Conservation (phyloP, 2,329 filamentous ascomycete species). For the Emmonsiellopsis sp. region DNA sequence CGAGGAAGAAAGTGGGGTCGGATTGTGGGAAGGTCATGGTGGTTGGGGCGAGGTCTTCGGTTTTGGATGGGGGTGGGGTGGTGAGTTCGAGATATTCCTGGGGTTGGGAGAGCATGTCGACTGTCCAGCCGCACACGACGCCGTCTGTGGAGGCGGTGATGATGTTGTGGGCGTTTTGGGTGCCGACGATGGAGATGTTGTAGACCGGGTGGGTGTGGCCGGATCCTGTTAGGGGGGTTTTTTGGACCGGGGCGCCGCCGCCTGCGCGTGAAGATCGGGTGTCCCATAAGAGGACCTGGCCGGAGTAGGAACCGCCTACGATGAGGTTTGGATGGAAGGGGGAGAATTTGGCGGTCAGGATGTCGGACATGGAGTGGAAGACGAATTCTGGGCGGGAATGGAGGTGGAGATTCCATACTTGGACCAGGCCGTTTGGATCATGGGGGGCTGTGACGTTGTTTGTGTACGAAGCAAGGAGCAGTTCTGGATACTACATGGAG, state of each 20-base stretch:
- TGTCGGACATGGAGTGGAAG: conserved; percentile 92
- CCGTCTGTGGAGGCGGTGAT: conserved; percentile 95
- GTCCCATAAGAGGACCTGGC: conserved; percentile 95
- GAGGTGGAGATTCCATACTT: conserved; percentile 95
- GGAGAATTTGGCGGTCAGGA: conserved; percentile 94
- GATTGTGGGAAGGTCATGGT: conserved; percentile 91
- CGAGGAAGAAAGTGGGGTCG: conserved; percentile 94
- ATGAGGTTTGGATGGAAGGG: conserved; percentile 96
- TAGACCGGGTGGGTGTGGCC: conserved; percentile 97
- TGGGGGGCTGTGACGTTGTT: conserved; percentile 94
- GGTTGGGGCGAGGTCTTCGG: conserved; percentile 89
- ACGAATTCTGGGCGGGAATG: conserved; percentile 92
- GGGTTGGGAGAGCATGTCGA: conserved; percentile 94
- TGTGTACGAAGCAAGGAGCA: conserved; percentile 89
- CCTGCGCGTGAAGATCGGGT: conserved; percentile 73
- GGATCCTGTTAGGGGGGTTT: conserved; percentile 88
- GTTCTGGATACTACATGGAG: conserved; percentile 61
- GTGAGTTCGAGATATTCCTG: conserved; percentile 87
- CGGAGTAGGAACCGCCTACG: conserved; percentile 90
- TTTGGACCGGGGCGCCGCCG: conserved; percentile 68
- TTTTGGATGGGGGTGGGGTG: conserved; percentile 76
- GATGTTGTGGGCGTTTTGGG: conserved; percentile 98
- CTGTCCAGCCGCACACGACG: conserved; percentile 92
- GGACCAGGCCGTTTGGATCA: conserved; percentile 84
- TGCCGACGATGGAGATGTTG: conserved; percentile 88